Base-by-base conservation (phyloP, 257 asterid species). In the Euphrasia confusa region DNA sequence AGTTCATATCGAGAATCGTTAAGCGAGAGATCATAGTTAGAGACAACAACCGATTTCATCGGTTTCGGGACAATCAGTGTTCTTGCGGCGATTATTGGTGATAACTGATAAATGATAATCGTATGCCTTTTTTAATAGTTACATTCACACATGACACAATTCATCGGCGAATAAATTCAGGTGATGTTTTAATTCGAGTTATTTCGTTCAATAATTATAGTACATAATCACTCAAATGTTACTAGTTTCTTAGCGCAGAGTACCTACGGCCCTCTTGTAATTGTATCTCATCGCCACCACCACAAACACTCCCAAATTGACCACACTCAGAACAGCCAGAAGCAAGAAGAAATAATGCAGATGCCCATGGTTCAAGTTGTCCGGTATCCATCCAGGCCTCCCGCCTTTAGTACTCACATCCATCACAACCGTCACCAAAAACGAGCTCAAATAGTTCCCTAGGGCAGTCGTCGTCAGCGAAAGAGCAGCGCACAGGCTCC, bases 1-100 rank as follows among this genome's bases (percentile, higher is more conserved):
- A 85, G 74, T 79, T 85, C 78, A 83, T 87, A 35, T 82, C 93
- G 0, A 74, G 90, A 35, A 84, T 90, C 75, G 84, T 77, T 63
- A 72, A 76, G 8, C 61, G 97, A 63, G 95, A 90, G 75, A 87
- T 90, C 57, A 68, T 84, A 8, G 88, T 90, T 33, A 80, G 97
- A 67, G 97, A 90, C 63, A 90, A 81, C 63, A 84, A 77, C 64
- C 69, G 90, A 49, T 90, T 84, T 75, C 97, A 90, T 69, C 72
- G 70, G 40, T 90, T 90, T 52, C 74, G 75, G 73, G 81, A 79
- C 59, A 68, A 78, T 67, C 70, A 69, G 35, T 90, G 96, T 79
- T 83, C 96, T 21, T 90, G 96, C 60, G 85, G 85, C 65, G 96
- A 87, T 73, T 87, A 81, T 72, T 90, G 96, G 96, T n/a, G n/a